Conservation (phyloP, 805 yeast genomes). For the Candida pseudoglaebosa region DNA sequence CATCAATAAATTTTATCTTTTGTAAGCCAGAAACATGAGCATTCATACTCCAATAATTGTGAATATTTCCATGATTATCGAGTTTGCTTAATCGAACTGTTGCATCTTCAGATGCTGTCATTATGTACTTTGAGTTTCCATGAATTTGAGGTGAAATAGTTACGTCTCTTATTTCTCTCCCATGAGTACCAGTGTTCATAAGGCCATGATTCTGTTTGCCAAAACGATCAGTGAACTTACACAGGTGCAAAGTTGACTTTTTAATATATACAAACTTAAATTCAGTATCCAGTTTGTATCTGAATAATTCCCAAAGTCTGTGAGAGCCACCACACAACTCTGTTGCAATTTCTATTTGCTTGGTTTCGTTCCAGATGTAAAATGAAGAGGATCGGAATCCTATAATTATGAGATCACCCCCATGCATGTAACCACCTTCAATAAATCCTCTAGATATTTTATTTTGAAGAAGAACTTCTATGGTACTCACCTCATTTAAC, state of each 20-base stretch:
- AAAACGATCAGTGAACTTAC: slow-evolving; percentile 20
- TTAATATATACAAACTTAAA: slow-evolving; percentile 57
- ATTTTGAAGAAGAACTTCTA: slow-evolving; percentile 47
- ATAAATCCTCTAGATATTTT: slow-evolving; percentile 71
- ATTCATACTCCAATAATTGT: slow-evolving; percentile 58
- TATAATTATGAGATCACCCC: slow-evolving; percentile 49
- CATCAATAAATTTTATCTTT: slow-evolving; percentile 57
- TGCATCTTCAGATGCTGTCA: slow-evolving; percentile 90
- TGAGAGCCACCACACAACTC: slow-evolving; percentile 91
- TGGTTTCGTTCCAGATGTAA: slow-evolving; percentile 77
- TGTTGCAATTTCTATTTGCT: slow-evolving; percentile 62
- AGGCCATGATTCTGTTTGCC: slow-evolving; percentile 18
- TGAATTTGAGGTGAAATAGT: slow-evolving; percentile 42
- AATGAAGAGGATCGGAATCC: slow-evolving; percentile 83
- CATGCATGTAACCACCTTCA: slow-evolving; percentile 60
- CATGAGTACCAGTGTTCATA: slow-evolving; percentile 69
- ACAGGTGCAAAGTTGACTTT: slow-evolving; percentile 42
- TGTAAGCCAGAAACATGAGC: slow-evolving; percentile 90
- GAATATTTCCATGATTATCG: slow-evolving; percentile 36
- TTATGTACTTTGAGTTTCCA: slow-evolving; percentile 41
- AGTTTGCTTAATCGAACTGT: slow-evolving; percentile 57
- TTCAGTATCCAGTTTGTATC: slow-evolving; percentile 13
- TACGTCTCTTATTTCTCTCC: slow-evolving; percentile 82
- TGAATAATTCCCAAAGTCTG: slow-evolving; percentile 66
- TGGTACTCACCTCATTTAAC: slow-evolving; percentile 8